Evolutionary conservation across 2,329 filamentous ascomycete species (phyloP).

Genomic region (Nemania diffusa): DNA sequence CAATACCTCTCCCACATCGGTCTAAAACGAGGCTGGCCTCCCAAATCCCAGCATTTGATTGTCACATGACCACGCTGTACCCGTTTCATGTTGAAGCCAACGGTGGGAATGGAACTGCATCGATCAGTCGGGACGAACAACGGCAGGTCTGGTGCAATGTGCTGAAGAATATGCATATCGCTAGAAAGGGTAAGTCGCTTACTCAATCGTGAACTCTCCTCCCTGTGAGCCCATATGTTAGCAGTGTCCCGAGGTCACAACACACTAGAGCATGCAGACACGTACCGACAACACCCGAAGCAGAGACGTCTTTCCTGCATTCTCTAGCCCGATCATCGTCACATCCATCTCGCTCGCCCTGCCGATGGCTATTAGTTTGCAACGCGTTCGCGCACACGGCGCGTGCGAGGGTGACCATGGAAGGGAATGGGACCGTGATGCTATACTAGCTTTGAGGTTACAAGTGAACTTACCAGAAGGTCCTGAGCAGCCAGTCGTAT

Average conservation of each 20-base stretch:
- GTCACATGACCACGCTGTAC: slow-evolving; percentile 98
- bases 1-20: slow-evolving; percentile 99
- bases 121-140: slow-evolving; percentile 51
- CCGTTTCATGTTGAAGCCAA: slow-evolving; percentile 99
- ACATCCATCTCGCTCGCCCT: slow-evolving; percentile 99
- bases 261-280: slow-evolving; percentile 31
- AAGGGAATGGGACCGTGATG: slow-evolving; percentile 42
- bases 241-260: slow-evolving; percentile 29
- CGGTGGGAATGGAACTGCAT: slow-evolving; percentile 92
- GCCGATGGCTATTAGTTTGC: slow-evolving; percentile 39
- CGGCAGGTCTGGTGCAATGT: slow-evolving; percentile 36
- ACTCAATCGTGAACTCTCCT: slow-evolving; percentile 99
- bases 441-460: slow-evolving; percentile 41
- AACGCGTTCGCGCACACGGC: slow-evolving; percentile 12
- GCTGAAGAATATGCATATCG: slow-evolving; percentile 15
- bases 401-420: slow-evolving; percentile 42
- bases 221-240: slow-evolving; percentile 67
- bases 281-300: slow-evolving; percentile 94
- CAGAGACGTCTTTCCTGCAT: slow-evolving; percentile 96
- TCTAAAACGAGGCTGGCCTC: slow-evolving; percentile 94
- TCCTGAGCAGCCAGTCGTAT: slow-evolving; percentile 97
- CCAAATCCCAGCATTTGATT: slow-evolving; percentile 98
- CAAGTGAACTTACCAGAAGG: slow-evolving; percentile 82
- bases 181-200: slow-evolving; percentile 59
- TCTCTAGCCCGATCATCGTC: slow-evolving; percentile 98